Base-by-base conservation (phyloP, 305 asterid genomes). In the Withania somnifera region DNA sequence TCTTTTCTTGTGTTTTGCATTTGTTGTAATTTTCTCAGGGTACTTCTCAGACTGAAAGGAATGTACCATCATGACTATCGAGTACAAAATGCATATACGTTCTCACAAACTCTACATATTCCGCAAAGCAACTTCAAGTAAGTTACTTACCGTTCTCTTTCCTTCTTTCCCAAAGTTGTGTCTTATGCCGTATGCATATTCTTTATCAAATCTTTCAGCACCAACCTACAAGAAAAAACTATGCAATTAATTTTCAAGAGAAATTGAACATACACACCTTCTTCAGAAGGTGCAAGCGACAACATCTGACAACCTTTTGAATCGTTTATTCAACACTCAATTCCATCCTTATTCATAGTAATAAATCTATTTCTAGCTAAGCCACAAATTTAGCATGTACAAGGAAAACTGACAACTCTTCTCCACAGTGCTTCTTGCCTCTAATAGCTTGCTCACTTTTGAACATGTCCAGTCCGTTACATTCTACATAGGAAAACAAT, bases 121-220 rank as follows among this genome's bases (percentile, higher is more conserved):
- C 50, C 13, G 5, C 52, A 67, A 40, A 34, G 61, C 80, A 28
- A 28, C 80, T 75, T 17, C 38, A 51, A 75, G 26, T 50, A 75
- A 50, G 45, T 40, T 71, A 86, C 92, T 89, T 90, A 97, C 99
- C 86, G 96, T 91, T 85, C 98, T 90, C 88, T 97, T 97, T 83
- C 99, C 99, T 91, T 97, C 99, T 95, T 95, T 97, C 77, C 99
- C 99, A 85, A 93, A 97, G 83, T 89, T 92, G 91, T 97, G 99
- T 14, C 98, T 92, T 81, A 94, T 91, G 87, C 93, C 6, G 83
- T 97, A 94, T 81, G 96, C 95, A 85, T 97, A 97, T 85, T 95
- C 98, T 90, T 93, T 97, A 89, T 97, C 98, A 50, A 97, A 97
- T 85, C 95, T 92, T 88, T 97, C 98, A 79, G 90, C 93, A 80